Base-by-base conservation (phyloP, 2,329 filamentous ascomycete genomes). In the Biscogniauxia sp. region DNA sequence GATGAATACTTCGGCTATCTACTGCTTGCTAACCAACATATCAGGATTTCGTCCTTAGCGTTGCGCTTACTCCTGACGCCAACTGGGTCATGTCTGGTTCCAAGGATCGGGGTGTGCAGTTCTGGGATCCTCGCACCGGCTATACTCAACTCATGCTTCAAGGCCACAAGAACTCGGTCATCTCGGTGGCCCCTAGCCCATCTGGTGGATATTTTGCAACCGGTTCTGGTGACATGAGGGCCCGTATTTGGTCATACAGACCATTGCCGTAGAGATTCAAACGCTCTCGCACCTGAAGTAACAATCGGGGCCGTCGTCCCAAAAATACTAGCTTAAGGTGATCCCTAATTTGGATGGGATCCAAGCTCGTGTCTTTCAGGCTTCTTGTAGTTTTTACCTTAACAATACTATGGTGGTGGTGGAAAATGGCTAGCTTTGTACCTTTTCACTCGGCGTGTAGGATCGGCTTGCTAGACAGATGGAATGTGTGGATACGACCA, bases 151-250 rank as follows among this genome's bases (percentile, higher is more conserved):
- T 99, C 75, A 98, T 98, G 95, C 85, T 99, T 64, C 95, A 98
- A 77, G 95, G 95, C 25, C 95, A 99, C 76, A 98, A 98, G 84
- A 98, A 98, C 78, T 97, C 92, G 11, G 95, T 99, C 69, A 98
- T 98, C 71, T 97, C 93, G 2, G 95, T 99, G 56, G 94, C 95
- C 1, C 95, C 95, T 20, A 96, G 93, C 76, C 95, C 95, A 17
- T 88, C 86, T 41, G 93, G 93, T 61, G 87, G 88, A 65, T 89
- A 92, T 73, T 99, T 99, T 74, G 95, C 95, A 50, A 99, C 95
- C 5, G 95, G 95, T 64, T 97, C 93, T 68, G 95, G 95, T 70
- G 95, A 99, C 75, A 96, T 96, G 92, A 90, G 94, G 74, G 95
- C 95, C 58, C 89, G 95, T 72, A 98, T 99, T 79, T 99, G 95